Base-by-base conservation (phyloP, 495 filamentous ascomycete species). In the Neurospora sp. region DNA sequence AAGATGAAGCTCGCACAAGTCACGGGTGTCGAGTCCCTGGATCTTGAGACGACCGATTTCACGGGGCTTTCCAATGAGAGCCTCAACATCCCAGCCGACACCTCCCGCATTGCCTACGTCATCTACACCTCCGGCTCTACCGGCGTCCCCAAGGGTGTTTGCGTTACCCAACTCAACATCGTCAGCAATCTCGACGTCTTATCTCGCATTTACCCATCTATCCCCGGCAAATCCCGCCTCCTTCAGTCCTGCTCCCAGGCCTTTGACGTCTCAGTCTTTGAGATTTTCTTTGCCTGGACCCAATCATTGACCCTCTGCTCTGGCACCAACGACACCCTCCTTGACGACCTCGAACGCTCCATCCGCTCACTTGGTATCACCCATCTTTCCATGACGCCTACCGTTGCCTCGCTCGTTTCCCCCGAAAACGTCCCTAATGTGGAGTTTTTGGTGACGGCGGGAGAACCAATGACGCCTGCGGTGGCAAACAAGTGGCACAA, bases 201-300 rank as follows among this genome's bases (percentile, higher is more conserved):
- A 14, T 80, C 82, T 7, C 80, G 83, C 9, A 81, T 90, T 3
- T 95, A 94, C 78, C 88, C 90, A 1, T 78, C 81, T 0, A 71
- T 75, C 0, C 71, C 76, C 3, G 77, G 78, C 5, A 35, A 0
- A 65, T 84, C 88, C 1, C 85, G 86, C 39, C 79, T 94, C 31
- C 80, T 96, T 4, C 92, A 94, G 76, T 87, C 90, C 9, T 93
- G 89, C 74, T 91, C 90, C 0, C 89, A 91, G 77, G 89, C 88
- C 18, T 94, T 93, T 76, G 90, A 93, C 77, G 89, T 93, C 20
- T 93, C 91, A 2, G 90, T 95, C 1, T 93, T 93, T 74, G 93
- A 94, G 74, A 90, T 93, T 18, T 93, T 94, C 76, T 93, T 92
- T 73, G 80, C 92, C 10, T 94, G 91, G 92, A 85, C 85, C 31